Percentiles rank a stretch among this genome's conserved stretches.
Conservation (phyloP, 306 rosid genomes). For the Dalbergia cochinchinensis region DNA sequence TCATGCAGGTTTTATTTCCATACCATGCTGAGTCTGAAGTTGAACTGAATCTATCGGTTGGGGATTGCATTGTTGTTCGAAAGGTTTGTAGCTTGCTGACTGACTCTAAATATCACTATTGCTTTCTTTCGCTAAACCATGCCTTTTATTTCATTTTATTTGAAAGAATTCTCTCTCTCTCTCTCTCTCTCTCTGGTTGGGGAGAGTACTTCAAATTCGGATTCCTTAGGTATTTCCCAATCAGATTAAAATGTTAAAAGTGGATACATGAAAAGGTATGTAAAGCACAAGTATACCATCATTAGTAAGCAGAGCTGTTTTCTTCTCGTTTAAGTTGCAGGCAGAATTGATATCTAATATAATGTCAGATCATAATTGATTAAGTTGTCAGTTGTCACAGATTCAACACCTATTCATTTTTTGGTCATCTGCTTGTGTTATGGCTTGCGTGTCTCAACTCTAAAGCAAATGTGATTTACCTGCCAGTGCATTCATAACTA, state of each 20-base stretch:
- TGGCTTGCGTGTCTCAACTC: not conserved
- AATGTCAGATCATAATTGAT: not conserved
- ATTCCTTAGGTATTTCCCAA: not conserved
- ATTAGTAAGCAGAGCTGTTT: not conserved
- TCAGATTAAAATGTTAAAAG: slow-evolving; percentile 1
- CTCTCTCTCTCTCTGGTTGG: not conserved
- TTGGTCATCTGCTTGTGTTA: not conserved
- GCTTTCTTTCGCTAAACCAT: not conserved
- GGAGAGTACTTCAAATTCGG: not conserved
- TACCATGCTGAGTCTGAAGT: slow-evolving; percentile 85
- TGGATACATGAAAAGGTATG: not conserved
- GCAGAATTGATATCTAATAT: slow-evolving; percentile 12
- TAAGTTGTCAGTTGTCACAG: not conserved
- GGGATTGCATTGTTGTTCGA: slow-evolving; percentile 87
- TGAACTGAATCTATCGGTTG: slow-evolving; percentile 84
- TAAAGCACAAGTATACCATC: not conserved
- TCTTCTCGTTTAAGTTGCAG: slow-evolving; percentile 8
- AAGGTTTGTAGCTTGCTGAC: slow-evolving; percentile 64
- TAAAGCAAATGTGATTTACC: slow-evolving; percentile 21
- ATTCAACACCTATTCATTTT: slow-evolving; percentile 6
- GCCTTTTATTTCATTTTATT: slow-evolving; percentile 20
- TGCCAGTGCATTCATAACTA: slow-evolving; percentile 11
- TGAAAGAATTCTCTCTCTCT: not conserved
- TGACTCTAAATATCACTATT: slow-evolving; percentile 5
- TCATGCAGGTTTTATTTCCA: slow-evolving; percentile 76